These are phyloP conservation scores for Cryptococcus sp. DNA, from an alignment of 1,284 basidiomycete genomes.

Conservation along the genomic window DNA sequence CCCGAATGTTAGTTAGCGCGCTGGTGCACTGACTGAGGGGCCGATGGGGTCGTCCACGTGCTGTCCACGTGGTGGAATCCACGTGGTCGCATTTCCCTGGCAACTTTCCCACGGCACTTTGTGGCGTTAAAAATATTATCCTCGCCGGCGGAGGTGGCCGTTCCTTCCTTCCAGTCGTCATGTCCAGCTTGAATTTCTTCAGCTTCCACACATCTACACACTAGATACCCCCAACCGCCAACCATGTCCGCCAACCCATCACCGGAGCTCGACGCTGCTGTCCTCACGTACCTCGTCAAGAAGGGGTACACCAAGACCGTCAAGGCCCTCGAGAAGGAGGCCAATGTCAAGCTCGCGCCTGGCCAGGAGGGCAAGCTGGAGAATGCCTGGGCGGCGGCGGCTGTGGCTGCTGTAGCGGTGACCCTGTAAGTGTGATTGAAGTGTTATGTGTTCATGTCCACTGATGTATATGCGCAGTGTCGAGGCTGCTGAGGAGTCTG, in stretches of 20 bases:
- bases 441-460: neutral
- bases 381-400: constrained; percentile 29
- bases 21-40: neutral
- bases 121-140: neutral
- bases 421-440: neutral
- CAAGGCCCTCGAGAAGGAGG: constrained; percentile 49
- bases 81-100: neutral
- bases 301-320: constrained; percentile 44
- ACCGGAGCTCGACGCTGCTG: constrained; percentile 45
- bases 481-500: constrained; percentile 15
- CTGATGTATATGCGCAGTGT: neutral
- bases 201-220: constrained; percentile 3
- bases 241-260: constrained; percentile 9
- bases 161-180: neutral
- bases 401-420: neutral
- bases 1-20: too few relatives aligned
- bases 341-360: constrained; percentile 21
- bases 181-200: neutral
- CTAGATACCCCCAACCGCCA: neutral
- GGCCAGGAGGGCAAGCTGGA: constrained; percentile 22
- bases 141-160: neutral
- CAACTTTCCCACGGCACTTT: neutral
- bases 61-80: neutral
- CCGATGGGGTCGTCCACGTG: neutral
- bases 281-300: constrained; percentile 46